These are phyloP conservation scores for Debaryomyces sp. DNA, from an alignment of 1,139 yeast species.

Conservation along the genomic window DNA sequence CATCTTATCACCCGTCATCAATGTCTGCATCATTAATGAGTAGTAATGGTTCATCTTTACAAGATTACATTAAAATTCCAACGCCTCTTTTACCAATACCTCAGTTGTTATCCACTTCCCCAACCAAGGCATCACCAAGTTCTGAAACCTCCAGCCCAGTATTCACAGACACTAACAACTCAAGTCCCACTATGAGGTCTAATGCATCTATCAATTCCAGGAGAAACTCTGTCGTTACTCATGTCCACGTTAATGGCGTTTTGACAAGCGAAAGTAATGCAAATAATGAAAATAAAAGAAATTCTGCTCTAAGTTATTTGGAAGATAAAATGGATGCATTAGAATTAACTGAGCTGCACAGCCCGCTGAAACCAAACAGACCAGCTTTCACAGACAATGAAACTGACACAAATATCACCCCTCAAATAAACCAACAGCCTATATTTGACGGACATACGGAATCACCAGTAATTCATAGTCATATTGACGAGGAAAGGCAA, in stretches of 20 bases:
- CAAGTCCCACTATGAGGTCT: constrained; percentile 18
- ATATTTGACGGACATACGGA: constrained; percentile 25
- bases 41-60: constrained; percentile 21
- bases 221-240: constrained; percentile 48
- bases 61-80: constrained; percentile 38
- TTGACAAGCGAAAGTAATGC: constrained; percentile 35
- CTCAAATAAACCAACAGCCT: constrained; percentile 34
- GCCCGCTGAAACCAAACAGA: constrained; percentile 20
- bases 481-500: background rate
- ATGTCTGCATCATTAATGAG: constrained; percentile 38
- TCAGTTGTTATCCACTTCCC: constrained; percentile 42
- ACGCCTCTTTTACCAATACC: constrained; percentile 33
- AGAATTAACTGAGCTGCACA: constrained; percentile 37
- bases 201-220: constrained; percentile 24
- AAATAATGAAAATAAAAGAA: constrained; percentile 36
- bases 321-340: constrained; percentile 51
- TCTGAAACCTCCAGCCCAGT: constrained; percentile 16
- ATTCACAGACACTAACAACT: constrained; percentile 8
- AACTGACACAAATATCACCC: constrained; percentile 21
- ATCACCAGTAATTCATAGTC: constrained; percentile 15
- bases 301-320: constrained; percentile 47
- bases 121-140: constrained; percentile 30
- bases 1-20: constrained; percentile 74
- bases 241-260: constrained; percentile 52
- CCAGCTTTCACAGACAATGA: constrained; percentile 2